Percentiles rank a stretch among this genome's conserved stretches.
phyloP scores from a whole-genome alignment of 2,329 filamentous ascomycete species.

The Aureobasidium sp. region DNA sequence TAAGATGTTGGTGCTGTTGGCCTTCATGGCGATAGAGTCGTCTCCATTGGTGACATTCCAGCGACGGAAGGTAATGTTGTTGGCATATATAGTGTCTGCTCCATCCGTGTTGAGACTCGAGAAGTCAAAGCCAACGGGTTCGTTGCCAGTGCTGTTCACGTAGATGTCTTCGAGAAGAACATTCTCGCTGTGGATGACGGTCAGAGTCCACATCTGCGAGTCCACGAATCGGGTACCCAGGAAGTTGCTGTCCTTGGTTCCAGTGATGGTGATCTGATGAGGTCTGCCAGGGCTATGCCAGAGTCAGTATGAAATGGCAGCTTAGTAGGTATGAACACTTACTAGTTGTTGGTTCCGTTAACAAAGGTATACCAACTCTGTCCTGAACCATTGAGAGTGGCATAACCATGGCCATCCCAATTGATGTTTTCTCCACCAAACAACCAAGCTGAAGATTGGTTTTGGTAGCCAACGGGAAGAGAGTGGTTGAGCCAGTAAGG shows the following conservation, averaged over 20 bases:
- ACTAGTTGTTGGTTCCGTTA: conserved; percentile 36
- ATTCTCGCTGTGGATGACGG: conserved; percentile 40
- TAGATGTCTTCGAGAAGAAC: conserved; percentile 43
- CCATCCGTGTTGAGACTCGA: conserved; percentile 34
- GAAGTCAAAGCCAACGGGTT: conserved; percentile 15
- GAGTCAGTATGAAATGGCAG: neutral
- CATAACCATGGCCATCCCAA: conserved; percentile 42
- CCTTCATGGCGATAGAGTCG: conserved; percentile 47
- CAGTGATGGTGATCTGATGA: conserved; percentile 44
- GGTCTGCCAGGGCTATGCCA: conserved; percentile 33
- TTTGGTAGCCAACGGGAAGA: conserved; percentile 46
- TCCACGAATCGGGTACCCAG: conserved; percentile 43
- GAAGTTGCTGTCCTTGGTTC: conserved; percentile 41
- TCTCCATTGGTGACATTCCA: conserved; percentile 46
- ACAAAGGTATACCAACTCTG: conserved; percentile 50
- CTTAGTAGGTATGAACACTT: neutral
- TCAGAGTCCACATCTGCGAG: conserved; percentile 51
- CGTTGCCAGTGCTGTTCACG: conserved; percentile 40
- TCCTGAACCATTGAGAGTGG: conserved; percentile 51
- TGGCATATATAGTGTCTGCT: conserved; percentile 46
- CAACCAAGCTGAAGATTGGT: conserved; percentile 46
- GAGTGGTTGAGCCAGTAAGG: conserved; percentile 45
- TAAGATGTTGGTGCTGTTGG: conserved; percentile 47
- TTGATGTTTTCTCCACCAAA: conserved; percentile 46
- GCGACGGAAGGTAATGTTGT: conserved; percentile 42